phyloP scores from a whole-genome alignment of 768 basidiomycete species.

The Amanita pallidorosea region DNA sequence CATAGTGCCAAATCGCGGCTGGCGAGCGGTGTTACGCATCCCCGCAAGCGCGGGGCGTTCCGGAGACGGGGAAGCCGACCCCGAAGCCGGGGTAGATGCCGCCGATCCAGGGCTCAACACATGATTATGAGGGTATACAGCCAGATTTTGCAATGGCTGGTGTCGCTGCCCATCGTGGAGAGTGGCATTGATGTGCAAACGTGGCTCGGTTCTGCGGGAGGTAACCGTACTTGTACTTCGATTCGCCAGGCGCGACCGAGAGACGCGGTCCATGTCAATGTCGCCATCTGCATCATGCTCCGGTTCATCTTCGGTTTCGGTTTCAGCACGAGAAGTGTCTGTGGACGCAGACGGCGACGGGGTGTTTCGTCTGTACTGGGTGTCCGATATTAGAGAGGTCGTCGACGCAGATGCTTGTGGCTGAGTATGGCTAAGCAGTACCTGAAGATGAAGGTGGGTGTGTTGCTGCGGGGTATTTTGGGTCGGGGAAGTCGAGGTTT shows the following conservation, averaged over 20 bases:
- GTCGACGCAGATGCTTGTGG: conserved; percentile 11
- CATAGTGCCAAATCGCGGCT: conserved; percentile 11
- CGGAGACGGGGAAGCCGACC: conserved; percentile 22
- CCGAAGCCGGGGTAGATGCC: conserved; percentile 13
- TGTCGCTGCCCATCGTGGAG: conserved; percentile 13
- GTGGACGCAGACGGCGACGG: conserved; percentile 29
- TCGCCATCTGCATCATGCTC: conserved; percentile 62
- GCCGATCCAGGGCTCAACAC: conserved; percentile 1
- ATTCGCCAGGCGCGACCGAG: not conserved
- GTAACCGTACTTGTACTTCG: not conserved
- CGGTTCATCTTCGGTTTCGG: conserved; percentile 73
- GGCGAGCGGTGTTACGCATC: not conserved
- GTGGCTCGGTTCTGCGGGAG: not conserved
- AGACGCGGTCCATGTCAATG: conserved; percentile 26
- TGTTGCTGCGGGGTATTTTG: conserved; percentile 8
- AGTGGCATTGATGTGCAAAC: not conserved
- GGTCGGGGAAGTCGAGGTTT: not conserved
- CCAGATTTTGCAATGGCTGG: not conserved
- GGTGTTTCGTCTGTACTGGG: conserved; percentile 13
- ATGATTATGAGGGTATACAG: not conserved
- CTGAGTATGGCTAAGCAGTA: conserved; percentile 6
- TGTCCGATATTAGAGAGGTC: conserved; percentile 9
- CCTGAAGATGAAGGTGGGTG: conserved; percentile 8
- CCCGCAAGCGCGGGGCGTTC: conserved; percentile 15
- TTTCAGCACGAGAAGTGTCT: conserved; percentile 50